Conservation (phyloP, 805 yeast species). For the Metschnikowia proteae region DNA sequence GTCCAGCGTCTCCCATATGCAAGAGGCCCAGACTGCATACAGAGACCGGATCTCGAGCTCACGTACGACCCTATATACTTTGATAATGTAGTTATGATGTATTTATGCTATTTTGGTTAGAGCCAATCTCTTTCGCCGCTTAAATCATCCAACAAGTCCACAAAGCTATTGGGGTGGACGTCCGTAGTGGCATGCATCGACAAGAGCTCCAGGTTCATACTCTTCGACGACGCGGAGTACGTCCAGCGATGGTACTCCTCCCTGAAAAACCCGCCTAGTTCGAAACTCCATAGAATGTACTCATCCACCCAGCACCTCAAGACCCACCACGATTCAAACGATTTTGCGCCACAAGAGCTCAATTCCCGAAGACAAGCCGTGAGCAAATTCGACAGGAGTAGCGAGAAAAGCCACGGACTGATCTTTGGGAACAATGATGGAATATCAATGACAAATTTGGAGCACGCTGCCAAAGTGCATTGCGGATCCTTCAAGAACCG, state of each 20-base stretch:
- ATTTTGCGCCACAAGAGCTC: slow-evolving; percentile 52
- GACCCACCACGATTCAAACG: slow-evolving; percentile 75
- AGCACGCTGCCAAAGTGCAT: slow-evolving; percentile 13
- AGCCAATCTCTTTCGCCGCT: slow-evolving; percentile 6
- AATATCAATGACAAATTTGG: slow-evolving; percentile 33
- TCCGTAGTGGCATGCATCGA: slow-evolving; percentile 5
- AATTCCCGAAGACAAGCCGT: slow-evolving; percentile 62
- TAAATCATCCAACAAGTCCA: slow-evolving; percentile 15
- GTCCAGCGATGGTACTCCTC: slow-evolving; percentile 21
- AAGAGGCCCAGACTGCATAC: too few species aligned
- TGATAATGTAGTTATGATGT: neutral
- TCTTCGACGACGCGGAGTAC: slow-evolving; percentile 2
- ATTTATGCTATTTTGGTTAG: neutral
- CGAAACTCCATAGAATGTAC: slow-evolving; percentile 63
- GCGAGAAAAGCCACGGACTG: slow-evolving; percentile 53
- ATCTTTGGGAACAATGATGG: slow-evolving; percentile 48
- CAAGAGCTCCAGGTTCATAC: slow-evolving; percentile 6
- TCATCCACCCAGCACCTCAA: slow-evolving; percentile 75
- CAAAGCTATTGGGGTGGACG: slow-evolving; percentile 6
- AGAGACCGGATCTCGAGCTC: too few species aligned
- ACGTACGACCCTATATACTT: too few species aligned
- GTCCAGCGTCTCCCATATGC: too few species aligned
- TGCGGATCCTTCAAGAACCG: slow-evolving; percentile 21
- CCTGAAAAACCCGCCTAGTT: slow-evolving; percentile 52
- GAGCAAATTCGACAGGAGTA: slow-evolving; percentile 50